phyloP scores from a whole-genome alignment of 2,329 filamentous ascomycete genomes.

The Salinomyces thailandicus region DNA sequence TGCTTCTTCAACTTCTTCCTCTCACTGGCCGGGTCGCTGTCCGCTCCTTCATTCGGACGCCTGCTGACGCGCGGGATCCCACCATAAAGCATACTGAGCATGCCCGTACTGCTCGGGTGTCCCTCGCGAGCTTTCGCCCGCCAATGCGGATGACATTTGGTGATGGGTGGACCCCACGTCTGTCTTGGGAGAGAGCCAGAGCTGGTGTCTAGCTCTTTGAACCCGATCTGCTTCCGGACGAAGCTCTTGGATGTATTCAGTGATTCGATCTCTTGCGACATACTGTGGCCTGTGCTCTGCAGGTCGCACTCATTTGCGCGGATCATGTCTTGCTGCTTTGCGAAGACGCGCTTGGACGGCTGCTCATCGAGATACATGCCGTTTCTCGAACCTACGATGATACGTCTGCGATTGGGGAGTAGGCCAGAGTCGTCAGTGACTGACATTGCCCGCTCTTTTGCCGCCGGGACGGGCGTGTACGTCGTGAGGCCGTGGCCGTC shows the following conservation, averaged over 20 bases:
- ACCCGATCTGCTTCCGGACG: no score
- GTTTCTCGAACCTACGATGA: neutral
- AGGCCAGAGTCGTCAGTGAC: neutral
- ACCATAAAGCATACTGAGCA: neutral
- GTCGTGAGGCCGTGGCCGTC: neutral
- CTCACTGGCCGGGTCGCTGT: neutral
- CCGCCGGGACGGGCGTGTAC: neutral
- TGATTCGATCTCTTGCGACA: neutral
- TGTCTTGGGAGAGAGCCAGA: no score
- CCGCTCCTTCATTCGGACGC: neutral
- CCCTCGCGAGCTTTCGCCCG: no score
- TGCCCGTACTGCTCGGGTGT: neutral
- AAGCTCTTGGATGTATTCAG: no score
- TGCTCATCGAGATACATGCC: neutral
- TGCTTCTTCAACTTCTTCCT: constrained; percentile 1
- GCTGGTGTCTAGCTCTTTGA: neutral
- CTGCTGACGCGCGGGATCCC: neutral
- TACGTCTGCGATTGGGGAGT: neutral
- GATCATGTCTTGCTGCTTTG: neutral
- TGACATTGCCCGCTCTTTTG: neutral
- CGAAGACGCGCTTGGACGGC: neutral
- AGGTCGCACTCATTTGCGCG: neutral
- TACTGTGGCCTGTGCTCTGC: neutral
- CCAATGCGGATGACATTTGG: no score
- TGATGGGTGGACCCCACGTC: no score